Evolutionary conservation across 1,139 yeast species (phyloP), one percentile per base, ranked within the genome.

Genomic region (Suhomyces bribrorum): DNA sequence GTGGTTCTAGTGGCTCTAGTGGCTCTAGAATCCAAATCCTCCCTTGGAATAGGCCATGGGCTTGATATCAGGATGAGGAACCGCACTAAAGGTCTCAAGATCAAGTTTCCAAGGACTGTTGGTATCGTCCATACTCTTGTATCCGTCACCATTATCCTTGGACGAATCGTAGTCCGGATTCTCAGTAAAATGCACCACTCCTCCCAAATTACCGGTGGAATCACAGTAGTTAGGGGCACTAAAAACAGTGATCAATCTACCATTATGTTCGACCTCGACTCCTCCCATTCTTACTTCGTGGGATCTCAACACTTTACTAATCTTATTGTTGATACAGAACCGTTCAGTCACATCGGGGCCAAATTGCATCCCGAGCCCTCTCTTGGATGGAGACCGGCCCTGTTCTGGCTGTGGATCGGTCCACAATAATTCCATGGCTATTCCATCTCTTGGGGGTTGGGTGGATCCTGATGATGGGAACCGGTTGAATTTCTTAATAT

Each of bases 221-320:
- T 94, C 99, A 65, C 97, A 90, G 62, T 92, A 92, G 62, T 94
- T 90, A 28, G 99, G 99, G 0, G 99, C 98, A 62, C 95, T 83
- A 62, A 92, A 92, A 15, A 92, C 96, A 0, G 99, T 92, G 41
- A 89, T 79, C 37, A 92, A 77, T 52, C 82, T 75, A 7, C 95
- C 95, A 44, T 83, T 75, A 56, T 92, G 99, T 57, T 92, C 97
- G 37, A 73, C 74, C 48, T 88, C 90, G 43, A 84, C 88, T 34
- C 99, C 99, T 6, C 76, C 82, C 86, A 85, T 84, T 56, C 97
- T 75, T 6, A 92, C 97, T 64, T 92, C 98, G 57, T 92, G 99
- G 3, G 97, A 88, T 54, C 99, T 75, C 53, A 92, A 84, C 29
- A 94, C 77, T 45, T 88, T 92, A 53, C 84, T 76, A 46, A 92